Conservation (phyloP, 805 yeast genomes). For the Millerozyma miso region DNA sequence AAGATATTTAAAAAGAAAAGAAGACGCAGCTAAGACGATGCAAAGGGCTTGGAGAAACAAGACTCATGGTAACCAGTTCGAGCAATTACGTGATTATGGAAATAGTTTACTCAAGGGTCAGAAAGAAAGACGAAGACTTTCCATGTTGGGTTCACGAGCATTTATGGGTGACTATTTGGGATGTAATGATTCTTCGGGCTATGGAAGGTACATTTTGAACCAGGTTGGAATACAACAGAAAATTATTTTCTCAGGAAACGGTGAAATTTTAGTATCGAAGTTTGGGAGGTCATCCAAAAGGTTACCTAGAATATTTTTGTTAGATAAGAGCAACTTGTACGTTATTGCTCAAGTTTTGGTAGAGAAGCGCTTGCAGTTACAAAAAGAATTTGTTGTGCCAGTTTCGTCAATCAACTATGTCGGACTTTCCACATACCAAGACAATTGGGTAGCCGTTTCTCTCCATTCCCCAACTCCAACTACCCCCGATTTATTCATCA, state of each 20-base stretch:
- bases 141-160: conserved; percentile 81
- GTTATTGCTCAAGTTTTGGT: conserved; percentile 70
- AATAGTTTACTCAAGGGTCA: conserved; percentile 62
- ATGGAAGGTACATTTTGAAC: conserved; percentile 70
- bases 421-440: conserved; percentile 72
- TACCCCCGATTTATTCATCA: conserved; percentile 75
- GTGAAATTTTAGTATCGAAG: conserved; percentile 77
- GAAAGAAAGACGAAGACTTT: conserved; percentile 87
- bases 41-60: conserved; percentile 82
- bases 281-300: conserved; percentile 90
- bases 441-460: conserved; percentile 85
- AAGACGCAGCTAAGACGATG: conserved; percentile 77
- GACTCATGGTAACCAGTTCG: conserved; percentile 76
- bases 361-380: conserved; percentile 52
- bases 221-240: conserved; percentile 66
- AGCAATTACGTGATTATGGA: conserved; percentile 83
- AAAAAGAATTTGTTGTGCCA: conserved; percentile 61
- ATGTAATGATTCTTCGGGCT: conserved; percentile 66
- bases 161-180: conserved; percentile 93
- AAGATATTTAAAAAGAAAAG: conserved; percentile 70
- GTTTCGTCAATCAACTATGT: conserved; percentile 56
- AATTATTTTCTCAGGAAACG: conserved; percentile 74
- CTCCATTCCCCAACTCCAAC: conserved; percentile 44
- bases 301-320: conserved; percentile 64
- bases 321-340: conserved; percentile 60